Conservation (phyloP, 768 basidiomycete genomes). For the Coprinopsis cinerea region DNA sequence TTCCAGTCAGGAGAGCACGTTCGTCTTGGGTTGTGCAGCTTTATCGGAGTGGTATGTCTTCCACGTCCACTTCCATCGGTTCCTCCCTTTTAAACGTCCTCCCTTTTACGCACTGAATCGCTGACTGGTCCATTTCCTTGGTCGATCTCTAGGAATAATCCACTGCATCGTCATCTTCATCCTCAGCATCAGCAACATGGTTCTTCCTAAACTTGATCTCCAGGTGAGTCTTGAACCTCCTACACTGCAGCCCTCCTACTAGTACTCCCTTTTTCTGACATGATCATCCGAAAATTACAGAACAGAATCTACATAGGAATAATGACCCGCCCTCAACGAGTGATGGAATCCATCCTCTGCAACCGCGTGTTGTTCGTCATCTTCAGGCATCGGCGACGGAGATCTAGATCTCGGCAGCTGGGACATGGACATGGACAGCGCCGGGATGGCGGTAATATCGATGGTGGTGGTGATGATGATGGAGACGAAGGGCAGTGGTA, state of each 20-base stretch:
- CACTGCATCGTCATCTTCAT: background rate
- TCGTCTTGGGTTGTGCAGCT: conserved; percentile 2
- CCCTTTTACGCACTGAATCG: background rate
- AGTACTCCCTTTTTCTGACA: background rate
- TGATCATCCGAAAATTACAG: background rate
- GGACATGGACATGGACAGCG: too few relatives aligned
- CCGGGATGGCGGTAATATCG: too few relatives aligned
- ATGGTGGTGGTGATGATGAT: too few relatives aligned
- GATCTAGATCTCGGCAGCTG: too few relatives aligned
- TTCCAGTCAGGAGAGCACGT: background rate
- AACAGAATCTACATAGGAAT: background rate
- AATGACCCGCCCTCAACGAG: background rate
- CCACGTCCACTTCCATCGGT: background rate
- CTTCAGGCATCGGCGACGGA: too few relatives aligned
- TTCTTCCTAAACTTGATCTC: background rate
- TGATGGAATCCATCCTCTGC: conserved; percentile 1
- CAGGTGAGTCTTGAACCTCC: too few relatives aligned
- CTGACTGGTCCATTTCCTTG: background rate
- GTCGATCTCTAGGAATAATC: background rate
- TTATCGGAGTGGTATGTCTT: background rate
- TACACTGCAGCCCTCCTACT: background rate
- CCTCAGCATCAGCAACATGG: background rate
- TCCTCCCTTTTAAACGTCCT: background rate
- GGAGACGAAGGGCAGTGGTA: too few relatives aligned
- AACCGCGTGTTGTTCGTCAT: conserved; percentile 5